Evolutionary conservation across 192 early-diverging fungal species (phyloP).

Genomic region (Chytriomyces hyalinus): DNA sequence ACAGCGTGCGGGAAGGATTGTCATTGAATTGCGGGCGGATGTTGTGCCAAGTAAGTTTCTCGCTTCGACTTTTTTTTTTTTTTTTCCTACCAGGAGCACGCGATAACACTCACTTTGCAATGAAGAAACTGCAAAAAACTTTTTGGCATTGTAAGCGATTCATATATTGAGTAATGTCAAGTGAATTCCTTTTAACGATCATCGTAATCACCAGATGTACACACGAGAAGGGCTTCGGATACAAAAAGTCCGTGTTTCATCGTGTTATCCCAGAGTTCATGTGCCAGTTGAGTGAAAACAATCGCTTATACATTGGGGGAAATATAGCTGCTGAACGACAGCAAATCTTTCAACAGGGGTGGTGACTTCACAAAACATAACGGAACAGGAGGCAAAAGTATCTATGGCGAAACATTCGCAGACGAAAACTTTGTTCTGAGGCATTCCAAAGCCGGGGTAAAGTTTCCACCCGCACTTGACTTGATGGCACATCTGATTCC

Average conservation of each 20-base stretch:
- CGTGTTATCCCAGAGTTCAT: conserved; percentile 78
- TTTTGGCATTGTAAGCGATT: conserved; percentile 74
- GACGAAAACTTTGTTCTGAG: conserved; percentile 70
- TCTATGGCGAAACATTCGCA: conserved; percentile 80
- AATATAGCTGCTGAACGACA: neutral
- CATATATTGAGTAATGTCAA: neutral
- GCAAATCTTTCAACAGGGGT: conserved; percentile 54
- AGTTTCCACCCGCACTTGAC: conserved; percentile 8
- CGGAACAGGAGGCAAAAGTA: conserved; percentile 90
- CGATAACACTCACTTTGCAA: conserved; percentile 4
- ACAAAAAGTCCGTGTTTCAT: conserved; percentile 79
- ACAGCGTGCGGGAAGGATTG: conserved; percentile 53
- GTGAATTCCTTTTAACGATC: conserved; percentile 62
- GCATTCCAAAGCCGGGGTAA: conserved; percentile 56
- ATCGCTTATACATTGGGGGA: neutral
- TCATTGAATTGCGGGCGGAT: conserved; percentile 60
- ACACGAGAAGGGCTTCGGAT: conserved; percentile 85
- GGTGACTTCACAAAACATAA: conserved; percentile 84
- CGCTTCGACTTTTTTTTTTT: conserved; percentile 28
- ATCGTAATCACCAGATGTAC: conserved; percentile 97
- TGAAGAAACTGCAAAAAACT: conserved; percentile 84
- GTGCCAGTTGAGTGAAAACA: conserved; percentile 41
- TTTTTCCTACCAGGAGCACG: neutral
- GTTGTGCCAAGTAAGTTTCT: conserved; percentile 55
- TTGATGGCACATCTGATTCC: neutral